Evolutionary conservation across 257 asterid species (phyloP).

Genomic region (Marsdenia floribunda): DNA sequence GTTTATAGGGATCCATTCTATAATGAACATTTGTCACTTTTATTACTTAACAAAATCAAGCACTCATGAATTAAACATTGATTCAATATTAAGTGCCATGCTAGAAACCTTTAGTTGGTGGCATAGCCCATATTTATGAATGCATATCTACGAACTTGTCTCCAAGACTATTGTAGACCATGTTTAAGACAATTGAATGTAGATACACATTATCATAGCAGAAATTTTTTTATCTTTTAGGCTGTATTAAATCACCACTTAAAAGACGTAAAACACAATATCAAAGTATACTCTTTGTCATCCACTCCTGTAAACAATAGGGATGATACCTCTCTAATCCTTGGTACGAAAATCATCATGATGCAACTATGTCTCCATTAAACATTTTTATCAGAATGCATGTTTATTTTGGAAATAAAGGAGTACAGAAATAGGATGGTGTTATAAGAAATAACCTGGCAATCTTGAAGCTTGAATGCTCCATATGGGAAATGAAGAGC

Average conservation of each 20-base stretch:
- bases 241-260: too few relatives aligned
- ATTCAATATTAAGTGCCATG: not conserved
- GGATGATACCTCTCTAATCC: too few relatives aligned
- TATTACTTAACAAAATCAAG: not conserved
- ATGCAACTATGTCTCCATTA: not conserved
- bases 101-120: not conserved
- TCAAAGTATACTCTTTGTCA: too few relatives aligned
- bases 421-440: not conserved
- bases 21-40: not conserved
- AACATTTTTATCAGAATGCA: not conserved
- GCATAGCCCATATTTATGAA: not conserved
- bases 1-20: not conserved
- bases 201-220: not conserved
- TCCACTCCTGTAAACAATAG: too few relatives aligned
- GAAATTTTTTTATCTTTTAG: not conserved
- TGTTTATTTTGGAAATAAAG: not conserved
- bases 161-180: not conserved
- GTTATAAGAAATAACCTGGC: constrained; percentile 47
- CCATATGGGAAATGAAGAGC: constrained; percentile 73
- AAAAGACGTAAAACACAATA: too few relatives aligned
- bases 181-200: not conserved
- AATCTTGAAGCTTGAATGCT: constrained; percentile 60
- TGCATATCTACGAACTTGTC: not conserved
- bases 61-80: not conserved
- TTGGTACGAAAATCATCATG: not conserved